These are phyloP conservation scores for Saturnispora silvae DNA, from an alignment of 805 yeast genomes.

Conservation along the genomic window DNA sequence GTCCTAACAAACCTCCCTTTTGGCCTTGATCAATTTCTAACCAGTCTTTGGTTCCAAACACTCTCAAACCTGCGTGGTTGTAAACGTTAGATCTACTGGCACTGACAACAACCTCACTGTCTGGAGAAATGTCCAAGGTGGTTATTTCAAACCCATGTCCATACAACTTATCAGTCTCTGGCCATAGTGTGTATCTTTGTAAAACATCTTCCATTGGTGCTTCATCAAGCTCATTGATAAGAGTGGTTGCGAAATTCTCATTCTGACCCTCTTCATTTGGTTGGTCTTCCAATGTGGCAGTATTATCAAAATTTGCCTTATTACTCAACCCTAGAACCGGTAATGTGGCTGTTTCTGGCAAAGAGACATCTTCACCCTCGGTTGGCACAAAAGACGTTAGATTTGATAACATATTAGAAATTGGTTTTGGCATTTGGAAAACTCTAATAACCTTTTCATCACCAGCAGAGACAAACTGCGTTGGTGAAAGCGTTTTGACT, in stretches of 20 bases:
- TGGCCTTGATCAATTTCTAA: conserved; percentile 46
- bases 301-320: conserved; percentile 57
- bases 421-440: conserved; percentile 78
- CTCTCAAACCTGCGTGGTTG: conserved; percentile 75
- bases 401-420: conserved; percentile 44
- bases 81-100: conserved; percentile 84
- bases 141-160: conserved; percentile 97
- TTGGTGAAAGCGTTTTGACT: conserved; percentile 45
- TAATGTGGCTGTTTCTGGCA: conserved; percentile 75
- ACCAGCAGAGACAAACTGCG: conserved; percentile 81
- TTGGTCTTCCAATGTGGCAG: conserved; percentile 28
- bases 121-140: conserved; percentile 61
- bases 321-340: conserved; percentile 93
- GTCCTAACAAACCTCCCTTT: conserved; percentile 45
- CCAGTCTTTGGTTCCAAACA: conserved; percentile 48
- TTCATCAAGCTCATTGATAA: conserved; percentile 33
- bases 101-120: conserved; percentile 59
- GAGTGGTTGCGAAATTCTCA: conserved; percentile 32
- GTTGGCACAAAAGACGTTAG: conserved; percentile 9
- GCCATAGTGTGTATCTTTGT: conserved; percentile 89
- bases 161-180: conserved; percentile 86
- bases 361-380: conserved; percentile 1
- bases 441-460: conserved; percentile 89
- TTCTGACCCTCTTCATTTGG: conserved; percentile 32
- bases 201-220: conserved; percentile 89